Percentiles rank a stretch among this genome's conserved stretches.
Evolutionary conservation across 2,329 filamentous ascomycete species (phyloP).

Genomic region (Trichoderma sp.): DNA sequence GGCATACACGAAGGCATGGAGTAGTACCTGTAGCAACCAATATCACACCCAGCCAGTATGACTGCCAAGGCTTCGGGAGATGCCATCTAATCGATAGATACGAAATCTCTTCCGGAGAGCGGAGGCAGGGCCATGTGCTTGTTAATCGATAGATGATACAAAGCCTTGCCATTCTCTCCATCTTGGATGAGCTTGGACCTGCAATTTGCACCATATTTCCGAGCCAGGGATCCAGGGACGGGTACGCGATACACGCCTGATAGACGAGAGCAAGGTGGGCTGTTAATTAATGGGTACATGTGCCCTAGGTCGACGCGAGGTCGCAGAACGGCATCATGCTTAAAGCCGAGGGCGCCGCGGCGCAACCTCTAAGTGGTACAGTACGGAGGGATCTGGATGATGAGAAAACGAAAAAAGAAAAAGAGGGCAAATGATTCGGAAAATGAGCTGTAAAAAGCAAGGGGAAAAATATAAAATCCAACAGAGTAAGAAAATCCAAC

Average conservation of each 20-base stretch:
- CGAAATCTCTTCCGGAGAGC: background rate
- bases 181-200: slow-evolving; percentile 10
- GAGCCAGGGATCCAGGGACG: slow-evolving; percentile 2
- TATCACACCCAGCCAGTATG: background rate
- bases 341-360: slow-evolving; percentile 17
- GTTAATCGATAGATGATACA: background rate
- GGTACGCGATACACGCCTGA: slow-evolving; percentile 15
- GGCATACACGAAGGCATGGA: background rate
- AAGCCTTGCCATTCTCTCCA: background rate
- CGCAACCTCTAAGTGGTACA: background rate
- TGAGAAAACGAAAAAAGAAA: background rate
- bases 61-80: background rate
- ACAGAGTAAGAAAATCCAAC: background rate
- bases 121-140: background rate
- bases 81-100: background rate
- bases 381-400: background rate
- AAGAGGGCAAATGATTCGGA: background rate
- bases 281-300: slow-evolving; percentile 21
- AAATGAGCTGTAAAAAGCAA: background rate
- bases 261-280: slow-evolving; percentile 23
- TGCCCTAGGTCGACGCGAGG: slow-evolving; percentile 1
- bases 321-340: slow-evolving; percentile 21
- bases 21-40: background rate
- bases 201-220: slow-evolving; percentile 13
- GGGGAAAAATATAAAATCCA: background rate